Evolutionary conservation across 805 yeast genomes (phyloP).

Genomic region (Komagataella pastoris): DNA sequence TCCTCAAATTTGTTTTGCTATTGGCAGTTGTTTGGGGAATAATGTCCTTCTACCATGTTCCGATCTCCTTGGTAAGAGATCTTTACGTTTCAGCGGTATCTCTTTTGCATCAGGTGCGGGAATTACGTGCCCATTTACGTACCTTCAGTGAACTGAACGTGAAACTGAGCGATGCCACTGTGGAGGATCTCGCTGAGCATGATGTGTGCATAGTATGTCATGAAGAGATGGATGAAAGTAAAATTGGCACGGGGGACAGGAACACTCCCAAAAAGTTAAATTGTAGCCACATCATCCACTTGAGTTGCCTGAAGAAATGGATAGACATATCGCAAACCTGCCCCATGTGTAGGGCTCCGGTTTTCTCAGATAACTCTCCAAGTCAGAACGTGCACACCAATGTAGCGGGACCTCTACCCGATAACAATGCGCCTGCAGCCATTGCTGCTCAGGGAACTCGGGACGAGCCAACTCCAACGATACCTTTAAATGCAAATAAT

Average conservation of each 20-base stretch:
- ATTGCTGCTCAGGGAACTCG: neutral
- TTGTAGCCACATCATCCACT: constrained; percentile 83
- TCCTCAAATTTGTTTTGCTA: constrained; percentile 31
- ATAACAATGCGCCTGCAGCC: neutral
- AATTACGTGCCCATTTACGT: constrained; percentile 24
- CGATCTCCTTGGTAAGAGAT: constrained; percentile 17
- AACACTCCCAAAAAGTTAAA: constrained; percentile 58
- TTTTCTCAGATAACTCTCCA: constrained; percentile 22
- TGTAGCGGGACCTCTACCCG: neutral
- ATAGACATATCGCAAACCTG: constrained; percentile 84
- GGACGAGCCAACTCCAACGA: neutral
- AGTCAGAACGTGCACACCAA: neutral
- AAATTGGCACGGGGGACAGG: constrained; percentile 20
- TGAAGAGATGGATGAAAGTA: constrained; percentile 53
- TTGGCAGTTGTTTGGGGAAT: constrained; percentile 32
- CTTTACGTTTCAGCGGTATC: constrained; percentile 13
- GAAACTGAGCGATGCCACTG: constrained; percentile 49
- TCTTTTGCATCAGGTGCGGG: constrained; percentile 19
- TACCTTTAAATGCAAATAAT: neutral
- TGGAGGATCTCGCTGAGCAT: constrained; percentile 43
- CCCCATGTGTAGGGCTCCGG: constrained; percentile 78
- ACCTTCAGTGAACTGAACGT: constrained; percentile 50
- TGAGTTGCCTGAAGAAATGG: constrained; percentile 89
- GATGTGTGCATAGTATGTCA: constrained; percentile 83
- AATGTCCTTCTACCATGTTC: constrained; percentile 20